These are phyloP conservation scores for Fusarium musae DNA, from an alignment of 2,329 filamentous ascomycete species.

Conservation along the genomic window DNA sequence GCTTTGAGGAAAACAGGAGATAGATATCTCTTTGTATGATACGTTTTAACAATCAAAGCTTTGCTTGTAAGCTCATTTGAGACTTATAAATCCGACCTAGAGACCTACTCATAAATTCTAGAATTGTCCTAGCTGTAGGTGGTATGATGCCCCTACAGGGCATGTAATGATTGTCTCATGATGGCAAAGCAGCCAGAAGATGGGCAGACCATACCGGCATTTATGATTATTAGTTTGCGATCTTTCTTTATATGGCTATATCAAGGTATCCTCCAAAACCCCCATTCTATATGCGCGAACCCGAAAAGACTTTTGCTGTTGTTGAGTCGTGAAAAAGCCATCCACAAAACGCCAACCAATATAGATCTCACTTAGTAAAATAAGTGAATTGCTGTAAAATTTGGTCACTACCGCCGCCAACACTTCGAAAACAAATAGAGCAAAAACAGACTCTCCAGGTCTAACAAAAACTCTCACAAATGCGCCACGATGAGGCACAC, in stretches of 20 bases:
- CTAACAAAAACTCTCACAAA: constrained; percentile 28
- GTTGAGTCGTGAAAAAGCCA: constrained; percentile 34
- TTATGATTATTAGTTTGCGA: constrained; percentile 36
- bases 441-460: constrained; percentile 30
- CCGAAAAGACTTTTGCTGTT: constrained; percentile 44
- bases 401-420: constrained; percentile 23
- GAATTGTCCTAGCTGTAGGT: not conserved
- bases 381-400: constrained; percentile 30
- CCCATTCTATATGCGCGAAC: constrained; percentile 43
- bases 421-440: constrained; percentile 27
- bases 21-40: not conserved
- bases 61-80: not conserved
- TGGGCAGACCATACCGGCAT: constrained; percentile 7
- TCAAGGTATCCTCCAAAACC: constrained; percentile 37
- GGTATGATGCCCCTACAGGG: not conserved
- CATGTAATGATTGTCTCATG: not conserved
- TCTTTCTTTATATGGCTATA: constrained; percentile 43
- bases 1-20: not conserved
- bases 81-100: not conserved
- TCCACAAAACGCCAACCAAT: constrained; percentile 45
- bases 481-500: constrained; percentile 19
- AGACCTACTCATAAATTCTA: not conserved
- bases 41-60: not conserved
- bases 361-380: constrained; percentile 36
- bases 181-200: not conserved